Evolutionary conservation across 768 basidiomycete species (phyloP).

Genomic region (Lanmaoa rubissima): DNA sequence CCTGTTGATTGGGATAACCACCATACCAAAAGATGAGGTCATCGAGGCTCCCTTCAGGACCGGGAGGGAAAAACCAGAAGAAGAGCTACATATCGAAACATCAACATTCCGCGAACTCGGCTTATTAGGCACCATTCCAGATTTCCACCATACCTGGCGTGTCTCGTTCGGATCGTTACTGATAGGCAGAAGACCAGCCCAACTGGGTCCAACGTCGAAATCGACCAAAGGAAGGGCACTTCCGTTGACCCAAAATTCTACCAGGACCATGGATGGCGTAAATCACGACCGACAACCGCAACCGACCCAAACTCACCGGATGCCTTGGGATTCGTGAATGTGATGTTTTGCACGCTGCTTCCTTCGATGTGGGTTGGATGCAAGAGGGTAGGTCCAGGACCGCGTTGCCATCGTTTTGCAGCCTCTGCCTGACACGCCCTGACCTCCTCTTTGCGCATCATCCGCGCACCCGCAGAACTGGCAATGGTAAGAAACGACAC

Average conservation of each 20-base stretch:
- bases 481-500: constrained; percentile 9
- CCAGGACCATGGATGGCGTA: neutral
- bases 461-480: constrained; percentile 12
- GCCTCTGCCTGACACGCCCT: constrained; percentile 48
- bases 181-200: constrained; percentile 73
- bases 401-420: constrained; percentile 38
- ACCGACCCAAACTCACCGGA: constrained; percentile 40
- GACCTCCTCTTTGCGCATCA: constrained; percentile 40
- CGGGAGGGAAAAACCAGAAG: constrained; percentile 85
- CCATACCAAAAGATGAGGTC: constrained; percentile 72
- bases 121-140: too few species aligned
- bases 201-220: constrained; percentile 74
- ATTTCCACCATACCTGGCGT: constrained; percentile 46
- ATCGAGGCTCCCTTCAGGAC: constrained; percentile 65
- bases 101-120: neutral
- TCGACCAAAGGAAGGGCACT: constrained; percentile 62
- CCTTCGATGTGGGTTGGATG: constrained; percentile 3
- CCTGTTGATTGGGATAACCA: neutral
- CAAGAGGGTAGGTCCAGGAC: neutral
- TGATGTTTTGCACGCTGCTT: constrained; percentile 57
- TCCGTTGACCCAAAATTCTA: constrained; percentile 73
- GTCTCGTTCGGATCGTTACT: constrained; percentile 59
- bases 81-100: constrained; percentile 50
- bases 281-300: neutral
- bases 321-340: constrained; percentile 65